phyloP scores from a whole-genome alignment of 75 land plant species.

The Cupressus sempervirens region DNA sequence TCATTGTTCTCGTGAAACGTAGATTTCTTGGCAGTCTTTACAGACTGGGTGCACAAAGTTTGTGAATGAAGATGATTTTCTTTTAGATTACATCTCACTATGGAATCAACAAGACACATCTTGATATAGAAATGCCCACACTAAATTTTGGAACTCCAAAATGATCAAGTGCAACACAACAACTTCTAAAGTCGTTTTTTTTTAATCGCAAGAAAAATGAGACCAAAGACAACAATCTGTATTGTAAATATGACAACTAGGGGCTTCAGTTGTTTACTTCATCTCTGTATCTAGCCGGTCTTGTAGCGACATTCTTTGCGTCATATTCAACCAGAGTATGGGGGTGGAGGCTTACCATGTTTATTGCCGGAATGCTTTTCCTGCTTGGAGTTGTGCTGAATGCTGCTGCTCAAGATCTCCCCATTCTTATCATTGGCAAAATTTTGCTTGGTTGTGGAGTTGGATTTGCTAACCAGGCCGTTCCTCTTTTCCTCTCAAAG shows the following conservation, averaged over 20 bases:
- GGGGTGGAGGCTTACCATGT: conserved; percentile 64
- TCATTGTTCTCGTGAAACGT: too few species aligned
- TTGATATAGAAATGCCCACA: too few species aligned
- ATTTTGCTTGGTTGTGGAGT: conserved; percentile 76
- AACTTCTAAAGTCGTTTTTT: too few species aligned
- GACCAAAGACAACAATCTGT: conserved; percentile 25
- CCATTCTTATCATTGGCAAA: conserved; percentile 77
- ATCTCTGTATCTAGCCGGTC: conserved; percentile 70
- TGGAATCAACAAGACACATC: too few species aligned
- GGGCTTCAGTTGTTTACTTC: conserved; percentile 76
- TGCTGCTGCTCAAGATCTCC: conserved; percentile 62
- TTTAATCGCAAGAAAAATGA: conserved; percentile 11
- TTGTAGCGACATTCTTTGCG: conserved; percentile 71
- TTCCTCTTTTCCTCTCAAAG: conserved; percentile 70
- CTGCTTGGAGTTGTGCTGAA: conserved; percentile 52
- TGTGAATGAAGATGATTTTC: too few species aligned
- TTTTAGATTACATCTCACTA: too few species aligned
- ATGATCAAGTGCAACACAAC: too few species aligned
- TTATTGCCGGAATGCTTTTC: conserved; percentile 69
- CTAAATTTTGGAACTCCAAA: too few species aligned
- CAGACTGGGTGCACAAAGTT: too few species aligned
- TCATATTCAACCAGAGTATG: conserved; percentile 50
- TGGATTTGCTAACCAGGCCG: conserved; percentile 81
- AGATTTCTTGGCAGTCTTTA: too few species aligned
- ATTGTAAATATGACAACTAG: conserved; percentile 81